phyloP scores from a whole-genome alignment of 2,329 filamentous ascomycete species.

The Sarocladium oryzae region DNA sequence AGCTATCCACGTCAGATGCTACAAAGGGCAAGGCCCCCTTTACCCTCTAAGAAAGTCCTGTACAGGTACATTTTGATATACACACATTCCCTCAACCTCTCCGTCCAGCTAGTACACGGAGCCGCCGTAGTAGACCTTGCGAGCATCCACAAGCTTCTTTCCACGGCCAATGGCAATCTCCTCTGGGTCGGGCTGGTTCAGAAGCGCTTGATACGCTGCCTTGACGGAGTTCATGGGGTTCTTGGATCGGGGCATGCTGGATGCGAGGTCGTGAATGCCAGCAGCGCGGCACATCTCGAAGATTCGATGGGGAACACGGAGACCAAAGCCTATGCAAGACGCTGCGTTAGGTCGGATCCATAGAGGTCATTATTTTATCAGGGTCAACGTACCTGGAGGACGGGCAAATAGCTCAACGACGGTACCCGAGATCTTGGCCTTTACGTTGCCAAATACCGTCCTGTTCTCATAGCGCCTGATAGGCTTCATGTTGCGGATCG shows the following conservation, averaged over 20 bases:
- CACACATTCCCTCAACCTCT: background rate
- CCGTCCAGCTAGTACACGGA: slow-evolving; percentile 46
- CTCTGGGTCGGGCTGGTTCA: slow-evolving; percentile 79
- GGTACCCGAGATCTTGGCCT: slow-evolving; percentile 81
- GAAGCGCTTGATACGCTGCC: slow-evolving; percentile 76
- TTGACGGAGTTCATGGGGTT: slow-evolving; percentile 99
- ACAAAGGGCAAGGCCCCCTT: slow-evolving; percentile 8
- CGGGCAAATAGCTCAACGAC: slow-evolving; percentile 75
- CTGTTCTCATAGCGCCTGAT: slow-evolving; percentile 84
- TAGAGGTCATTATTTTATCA: background rate
- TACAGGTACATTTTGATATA: slow-evolving; percentile 16
- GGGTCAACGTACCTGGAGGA: slow-evolving; percentile 67
- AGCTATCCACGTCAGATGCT: slow-evolving; percentile 8
- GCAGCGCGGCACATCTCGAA: slow-evolving; percentile 88
- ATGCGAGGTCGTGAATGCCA: slow-evolving; percentile 82
- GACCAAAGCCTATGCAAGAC: slow-evolving; percentile 68
- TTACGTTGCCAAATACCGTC: slow-evolving; percentile 82
- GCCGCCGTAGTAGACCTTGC: slow-evolving; percentile 95
- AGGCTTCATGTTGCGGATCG: slow-evolving; percentile 90
- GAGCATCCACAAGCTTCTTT: slow-evolving; percentile 91
- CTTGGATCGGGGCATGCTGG: slow-evolving; percentile 73
- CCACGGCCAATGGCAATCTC: slow-evolving; percentile 83
- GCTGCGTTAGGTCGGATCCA: background rate
- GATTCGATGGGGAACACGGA: slow-evolving; percentile 84
- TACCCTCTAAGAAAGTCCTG: slow-evolving; percentile 8